Evolutionary conservation across 2,329 filamentous ascomycete genomes (phyloP), one percentile per base, ranked within the genome.

Genomic region (Dothidotthia symphoricarpi): DNA sequence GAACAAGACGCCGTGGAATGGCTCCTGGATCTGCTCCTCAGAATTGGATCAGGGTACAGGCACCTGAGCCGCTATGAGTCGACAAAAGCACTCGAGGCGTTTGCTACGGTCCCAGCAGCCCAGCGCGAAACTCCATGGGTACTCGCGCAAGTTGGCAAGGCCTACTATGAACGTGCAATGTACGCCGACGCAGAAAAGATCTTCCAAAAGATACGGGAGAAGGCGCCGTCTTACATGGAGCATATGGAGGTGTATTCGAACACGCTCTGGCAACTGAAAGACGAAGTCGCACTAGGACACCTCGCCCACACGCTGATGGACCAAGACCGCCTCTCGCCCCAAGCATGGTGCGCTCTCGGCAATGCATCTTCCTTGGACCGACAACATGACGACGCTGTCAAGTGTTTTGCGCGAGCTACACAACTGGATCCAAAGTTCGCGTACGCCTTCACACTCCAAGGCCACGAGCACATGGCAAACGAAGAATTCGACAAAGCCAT

Each of bases 171-270:
- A 70, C 87, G 91, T 63, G 85, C 86, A 8, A 80, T 85, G 50
- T 96, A 97, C 61, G 73, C 75, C 2, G 88, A 95, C 47, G 88
- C 93, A 3, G 91, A 95, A 62, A 88, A 86, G 49, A 86, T 83
- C 57, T 98, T 95, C 65, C 77, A 82, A 41, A 82, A 83, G 39
- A 80, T 98, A 50, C 83, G 88, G 34, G 79, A 84, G 22, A 75
- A 93, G 51, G 83, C 87, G 10, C 91, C 91, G 1, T 86, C 87
- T 1, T 82, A 88, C 3, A 75, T 94, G 29, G 86, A 95, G 61
- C 90, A 96, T 59, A 96, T 97, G 90, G 93, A 98, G 63, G 83
- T 97, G 24, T 98, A 95, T 69, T 97, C 91, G 11, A 98, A 93
- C 1, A 85, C 95, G n/a, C 76, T 98, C n/a, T 98, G 94, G 93